A percentile compares a stretch with the other conserved stretches of the same genome.
Evolutionary conservation across 192 early-diverging fungal species (phyloP).

Genomic region (Phlyctochytrium arcticum): DNA sequence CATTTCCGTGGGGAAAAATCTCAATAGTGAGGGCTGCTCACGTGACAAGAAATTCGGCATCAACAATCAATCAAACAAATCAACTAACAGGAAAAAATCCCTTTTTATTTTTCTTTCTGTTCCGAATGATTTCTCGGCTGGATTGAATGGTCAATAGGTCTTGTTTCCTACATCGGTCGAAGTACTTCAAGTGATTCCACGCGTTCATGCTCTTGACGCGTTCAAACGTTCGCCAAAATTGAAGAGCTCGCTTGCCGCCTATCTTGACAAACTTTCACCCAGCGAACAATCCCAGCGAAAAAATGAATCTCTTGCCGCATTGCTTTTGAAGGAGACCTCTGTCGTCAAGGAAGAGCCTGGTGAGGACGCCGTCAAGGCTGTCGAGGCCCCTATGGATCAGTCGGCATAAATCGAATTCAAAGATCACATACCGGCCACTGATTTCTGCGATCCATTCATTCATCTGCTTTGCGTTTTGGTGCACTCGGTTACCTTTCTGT

Average conservation of each 20-base stretch:
- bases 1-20: background rate
- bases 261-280: conserved; percentile 7
- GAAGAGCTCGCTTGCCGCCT: background rate
- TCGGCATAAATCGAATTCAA: no score
- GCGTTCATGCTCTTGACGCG: conserved; percentile 5
- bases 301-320: background rate
- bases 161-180: conserved; percentile 21
- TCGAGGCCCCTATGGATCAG: no score
- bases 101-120: no score
- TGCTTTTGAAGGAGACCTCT: no score
- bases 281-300: conserved; percentile 6
- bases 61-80: no score
- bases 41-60: background rate
- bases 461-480: no score
- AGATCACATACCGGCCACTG: no score
- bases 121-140: no score
- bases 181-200: conserved; percentile 13
- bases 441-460: no score
- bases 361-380: no score
- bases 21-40: background rate
- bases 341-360: no score
- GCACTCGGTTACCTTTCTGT: no score
- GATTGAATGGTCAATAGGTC: conserved; percentile 9
- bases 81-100: background rate
- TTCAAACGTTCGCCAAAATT: conserved; percentile 24